A percentile compares a stretch with the other conserved stretches of the same genome.
Evolutionary conservation across 208 protist species (phyloP).

Genomic region (Crithidia fasciculata): DNA sequence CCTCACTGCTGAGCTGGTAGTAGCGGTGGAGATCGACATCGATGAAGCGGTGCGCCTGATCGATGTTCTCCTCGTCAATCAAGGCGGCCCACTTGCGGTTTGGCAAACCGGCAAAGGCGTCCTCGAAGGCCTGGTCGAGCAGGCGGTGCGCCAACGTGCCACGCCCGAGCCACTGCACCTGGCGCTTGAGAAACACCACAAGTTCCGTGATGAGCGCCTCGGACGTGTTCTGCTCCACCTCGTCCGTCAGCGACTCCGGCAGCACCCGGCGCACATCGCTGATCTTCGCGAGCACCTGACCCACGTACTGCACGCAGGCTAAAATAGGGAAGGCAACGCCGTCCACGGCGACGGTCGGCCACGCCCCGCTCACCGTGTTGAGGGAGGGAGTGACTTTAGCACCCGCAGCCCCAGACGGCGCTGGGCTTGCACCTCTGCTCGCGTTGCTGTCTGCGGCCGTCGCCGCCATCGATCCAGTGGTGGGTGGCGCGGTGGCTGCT

Average conservation of each 20-base stretch:
- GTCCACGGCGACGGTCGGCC: conserved; percentile 63
- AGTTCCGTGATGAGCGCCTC: conserved; percentile 76
- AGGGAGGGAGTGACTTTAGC: conserved; percentile 13
- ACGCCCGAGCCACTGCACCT: conserved; percentile 61
- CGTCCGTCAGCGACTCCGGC: conserved; percentile 56
- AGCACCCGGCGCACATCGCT: conserved; percentile 50
- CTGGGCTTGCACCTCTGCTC: not conserved
- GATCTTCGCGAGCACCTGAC: conserved; percentile 74
- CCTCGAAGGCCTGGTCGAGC: conserved; percentile 71
- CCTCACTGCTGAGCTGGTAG: conserved; percentile 71
- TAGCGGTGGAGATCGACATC: conserved; percentile 77
- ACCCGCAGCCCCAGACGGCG: no score
- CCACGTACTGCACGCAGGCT: conserved; percentile 78
- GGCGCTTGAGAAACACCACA: conserved; percentile 68
- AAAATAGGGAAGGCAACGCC: conserved; percentile 60
- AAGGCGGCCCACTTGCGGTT: conserved; percentile 61
- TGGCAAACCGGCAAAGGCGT: conserved; percentile 63
- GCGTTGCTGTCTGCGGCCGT: not conserved
- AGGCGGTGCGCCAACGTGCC: conserved; percentile 63
- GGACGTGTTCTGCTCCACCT: conserved; percentile 63
- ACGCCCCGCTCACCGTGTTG: conserved; percentile 32
- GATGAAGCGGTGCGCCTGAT: conserved; percentile 50
- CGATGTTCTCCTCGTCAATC: conserved; percentile 51
- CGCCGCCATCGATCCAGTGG: no score
- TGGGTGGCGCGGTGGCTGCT: not conserved